A percentile compares a stretch with the other conserved stretches of the same genome.
phyloP scores from a whole-genome alignment of 805 yeast species.

The Candida cerambycidarum region DNA sequence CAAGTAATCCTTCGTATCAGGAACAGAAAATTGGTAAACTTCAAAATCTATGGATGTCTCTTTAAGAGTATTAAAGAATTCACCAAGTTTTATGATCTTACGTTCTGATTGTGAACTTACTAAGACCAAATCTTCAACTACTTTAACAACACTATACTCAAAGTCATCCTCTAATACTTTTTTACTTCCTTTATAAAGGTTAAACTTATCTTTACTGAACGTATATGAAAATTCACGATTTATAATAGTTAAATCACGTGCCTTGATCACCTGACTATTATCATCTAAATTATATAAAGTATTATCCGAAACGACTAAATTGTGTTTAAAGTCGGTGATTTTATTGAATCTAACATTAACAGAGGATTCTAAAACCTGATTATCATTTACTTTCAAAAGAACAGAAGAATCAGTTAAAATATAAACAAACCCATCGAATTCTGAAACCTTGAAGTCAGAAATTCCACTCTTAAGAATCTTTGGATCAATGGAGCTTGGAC shows the following conservation, averaged over 20 bases:
- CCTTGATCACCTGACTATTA: constrained; percentile 1
- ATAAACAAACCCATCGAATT: constrained; percentile 4
- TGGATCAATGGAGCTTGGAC: not conserved
- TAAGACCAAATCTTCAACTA: constrained; percentile 8
- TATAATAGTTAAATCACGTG: constrained; percentile 3
- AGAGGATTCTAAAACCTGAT: not conserved
- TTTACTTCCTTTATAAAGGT: constrained; percentile 7
- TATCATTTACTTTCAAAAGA: constrained; percentile 4
- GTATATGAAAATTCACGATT: constrained; percentile 10
- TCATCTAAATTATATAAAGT: constrained; percentile 28
- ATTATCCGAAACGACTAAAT: constrained; percentile 63
- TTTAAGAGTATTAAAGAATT: constrained; percentile 11
- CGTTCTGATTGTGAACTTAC: constrained; percentile 11
- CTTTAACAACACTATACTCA: constrained; percentile 3
- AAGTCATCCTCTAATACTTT: constrained; percentile 13
- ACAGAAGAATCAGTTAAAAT: constrained; percentile 9
- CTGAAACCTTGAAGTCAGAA: constrained; percentile 9
- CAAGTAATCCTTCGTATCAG: constrained; percentile 9
- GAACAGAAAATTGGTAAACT: constrained; percentile 6
- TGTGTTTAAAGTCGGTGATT: constrained; percentile 75
- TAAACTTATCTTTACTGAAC: constrained; percentile 6
- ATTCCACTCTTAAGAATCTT: constrained; percentile 1
- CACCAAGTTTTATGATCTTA: constrained; percentile 11
- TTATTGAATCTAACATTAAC: constrained; percentile 9
- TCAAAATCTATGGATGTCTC: constrained; percentile 15